Conservation (phyloP, 208 protist genomes). For the Entamoeba invadens region DNA sequence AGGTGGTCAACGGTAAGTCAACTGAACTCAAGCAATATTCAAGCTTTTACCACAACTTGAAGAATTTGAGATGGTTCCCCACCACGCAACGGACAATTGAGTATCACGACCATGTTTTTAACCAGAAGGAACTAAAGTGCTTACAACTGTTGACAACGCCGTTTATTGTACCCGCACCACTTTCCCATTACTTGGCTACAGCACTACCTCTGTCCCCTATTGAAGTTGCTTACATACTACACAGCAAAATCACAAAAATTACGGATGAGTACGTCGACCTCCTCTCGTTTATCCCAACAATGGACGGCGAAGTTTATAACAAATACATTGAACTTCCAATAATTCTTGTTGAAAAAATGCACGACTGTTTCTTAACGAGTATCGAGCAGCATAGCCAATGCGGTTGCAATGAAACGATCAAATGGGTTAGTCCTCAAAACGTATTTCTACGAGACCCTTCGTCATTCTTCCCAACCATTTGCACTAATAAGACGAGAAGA, state of each 20-base stretch:
- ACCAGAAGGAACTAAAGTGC: neutral
- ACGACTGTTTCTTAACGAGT: neutral
- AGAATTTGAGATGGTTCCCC: neutral
- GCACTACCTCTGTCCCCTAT: neutral
- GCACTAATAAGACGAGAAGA: neutral
- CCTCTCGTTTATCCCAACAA: neutral
- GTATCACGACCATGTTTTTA: neutral
- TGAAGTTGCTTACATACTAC: neutral
- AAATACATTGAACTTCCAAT: neutral
- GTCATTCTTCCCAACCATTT: neutral
- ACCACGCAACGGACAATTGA: neutral
- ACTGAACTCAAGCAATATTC: neutral
- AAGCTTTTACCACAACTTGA: neutral
- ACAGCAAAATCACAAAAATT: neutral
- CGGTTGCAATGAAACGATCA: too few relatives aligned
- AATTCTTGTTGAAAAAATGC: neutral
- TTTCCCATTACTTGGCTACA: neutral
- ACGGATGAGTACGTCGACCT: neutral
- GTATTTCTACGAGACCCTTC: neutral
- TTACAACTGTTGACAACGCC: neutral
- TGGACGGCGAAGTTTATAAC: neutral
- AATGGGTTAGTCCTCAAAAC: neutral
- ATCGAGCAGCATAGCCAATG: neutral
- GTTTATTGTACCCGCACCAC: neutral
- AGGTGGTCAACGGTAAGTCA: neutral